Conservation (phyloP, 164 flowering plant genomes). For the Annona squamosa region DNA sequence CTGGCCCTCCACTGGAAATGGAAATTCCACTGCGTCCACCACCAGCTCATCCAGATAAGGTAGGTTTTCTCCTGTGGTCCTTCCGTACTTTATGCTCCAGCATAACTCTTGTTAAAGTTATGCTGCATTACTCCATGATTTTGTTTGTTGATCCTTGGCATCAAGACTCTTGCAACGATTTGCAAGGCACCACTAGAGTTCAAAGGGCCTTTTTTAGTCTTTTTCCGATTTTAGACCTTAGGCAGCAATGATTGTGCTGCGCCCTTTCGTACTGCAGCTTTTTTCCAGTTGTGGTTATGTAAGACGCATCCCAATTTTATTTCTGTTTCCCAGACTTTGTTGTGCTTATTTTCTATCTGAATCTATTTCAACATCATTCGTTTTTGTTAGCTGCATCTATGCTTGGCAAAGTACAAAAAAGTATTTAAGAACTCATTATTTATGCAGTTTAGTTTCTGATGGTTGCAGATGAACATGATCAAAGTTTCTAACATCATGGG, state of each 20-base stretch:
- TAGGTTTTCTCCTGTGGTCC: slow-evolving; percentile 9
- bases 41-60: slow-evolving; percentile 81
- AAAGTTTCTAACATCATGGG: slow-evolving; percentile 99
- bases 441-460: background rate
- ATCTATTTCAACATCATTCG: background rate
- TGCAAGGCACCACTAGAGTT: background rate
- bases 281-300: background rate
- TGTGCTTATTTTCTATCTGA: background rate
- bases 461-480: slow-evolving; percentile 85
- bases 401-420: background rate
- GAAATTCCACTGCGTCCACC: slow-evolving; percentile 84
- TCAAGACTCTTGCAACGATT: background rate
- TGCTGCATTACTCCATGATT: background rate
- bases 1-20: slow-evolving; percentile 86
- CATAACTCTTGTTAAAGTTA: background rate
- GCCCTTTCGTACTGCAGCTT: background rate
- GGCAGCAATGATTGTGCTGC: no score
- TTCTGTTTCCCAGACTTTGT: background rate
- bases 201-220: background rate
- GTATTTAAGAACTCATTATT: background rate
- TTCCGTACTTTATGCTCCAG: background rate
- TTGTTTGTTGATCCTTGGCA: background rate
- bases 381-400: background rate
- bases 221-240: no score
- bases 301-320: background rate